These are phyloP conservation scores for Boletellus deceptivus DNA, from an alignment of 1,284 basidiomycete species.

Conservation along the genomic window DNA sequence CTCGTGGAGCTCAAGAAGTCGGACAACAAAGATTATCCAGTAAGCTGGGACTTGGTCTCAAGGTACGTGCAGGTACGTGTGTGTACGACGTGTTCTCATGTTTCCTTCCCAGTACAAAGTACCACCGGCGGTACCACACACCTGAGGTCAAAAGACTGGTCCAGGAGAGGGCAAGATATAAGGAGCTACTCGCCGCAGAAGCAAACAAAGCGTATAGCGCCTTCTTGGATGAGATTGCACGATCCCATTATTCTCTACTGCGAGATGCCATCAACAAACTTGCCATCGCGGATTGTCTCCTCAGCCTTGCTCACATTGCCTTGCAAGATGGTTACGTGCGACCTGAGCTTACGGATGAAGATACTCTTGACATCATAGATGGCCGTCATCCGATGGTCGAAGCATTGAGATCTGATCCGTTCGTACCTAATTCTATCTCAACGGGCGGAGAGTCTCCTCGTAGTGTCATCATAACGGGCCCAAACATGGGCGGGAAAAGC, in stretches of 20 bases:
- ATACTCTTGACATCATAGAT: constrained; percentile 63
- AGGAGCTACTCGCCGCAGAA: constrained; percentile 72
- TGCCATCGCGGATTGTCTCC: constrained; percentile 77
- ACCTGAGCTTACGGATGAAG: constrained; percentile 60
- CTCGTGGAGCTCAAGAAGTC: constrained; percentile 75
- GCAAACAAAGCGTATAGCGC: constrained; percentile 63
- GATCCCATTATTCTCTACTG: constrained; percentile 66
- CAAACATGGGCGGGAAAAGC: constrained; percentile 84
- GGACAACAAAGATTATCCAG: constrained; percentile 74
- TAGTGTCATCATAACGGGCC: constrained; percentile 79
- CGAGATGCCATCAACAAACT: constrained; percentile 76
- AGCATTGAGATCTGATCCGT: constrained; percentile 69
- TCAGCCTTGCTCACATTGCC: constrained; percentile 68
- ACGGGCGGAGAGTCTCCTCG: constrained; percentile 55
- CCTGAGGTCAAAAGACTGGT: constrained; percentile 68
- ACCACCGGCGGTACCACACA: constrained; percentile 77
- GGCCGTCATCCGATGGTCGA: constrained; percentile 86
- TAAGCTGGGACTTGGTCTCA: constrained; percentile 77
- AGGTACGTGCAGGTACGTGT: constrained; percentile 43
- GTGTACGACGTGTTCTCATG: constrained; percentile 8
- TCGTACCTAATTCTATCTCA: constrained; percentile 70
- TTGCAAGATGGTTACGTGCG: constrained; percentile 74
- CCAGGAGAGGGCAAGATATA: constrained; percentile 73
- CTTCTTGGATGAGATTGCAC: constrained; percentile 71
- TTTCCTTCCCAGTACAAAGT: constrained; percentile 61